A percentile compares a stretch with the other conserved stretches of the same genome.
Evolutionary conservation across 2,329 filamentous ascomycete genomes (phyloP).

Genomic region (Tetracladium maxilliforme): DNA sequence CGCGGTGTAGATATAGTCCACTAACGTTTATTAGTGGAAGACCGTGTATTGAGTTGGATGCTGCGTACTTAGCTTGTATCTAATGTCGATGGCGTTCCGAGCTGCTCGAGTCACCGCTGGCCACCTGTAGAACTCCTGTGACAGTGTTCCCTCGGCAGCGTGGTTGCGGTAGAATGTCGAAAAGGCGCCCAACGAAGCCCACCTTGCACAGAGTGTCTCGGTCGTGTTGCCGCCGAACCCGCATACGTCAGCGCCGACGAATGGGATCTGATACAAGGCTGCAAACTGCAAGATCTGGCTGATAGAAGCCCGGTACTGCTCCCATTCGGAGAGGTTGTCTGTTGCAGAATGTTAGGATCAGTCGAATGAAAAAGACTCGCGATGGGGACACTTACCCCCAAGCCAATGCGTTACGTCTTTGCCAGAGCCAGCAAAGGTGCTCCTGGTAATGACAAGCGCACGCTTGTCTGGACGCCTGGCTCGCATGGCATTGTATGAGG

Average conservation of each 20-base stretch:
- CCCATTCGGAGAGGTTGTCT: slow-evolving; percentile 44
- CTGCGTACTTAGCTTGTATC: no score
- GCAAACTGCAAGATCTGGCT: slow-evolving; percentile 44
- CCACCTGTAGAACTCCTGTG: slow-evolving; percentile 65
- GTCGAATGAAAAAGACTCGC: no score
- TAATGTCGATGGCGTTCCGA: slow-evolving; percentile 51
- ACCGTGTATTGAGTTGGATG: no score
- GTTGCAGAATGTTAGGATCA: no score
- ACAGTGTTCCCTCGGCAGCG: slow-evolving; percentile 31
- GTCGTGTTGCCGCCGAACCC: slow-evolving; percentile 57
- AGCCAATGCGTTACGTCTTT: slow-evolving; percentile 46
- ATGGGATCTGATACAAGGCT: slow-evolving; percentile 51
- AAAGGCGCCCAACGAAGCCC: slow-evolving; percentile 61
- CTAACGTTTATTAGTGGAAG: no score
- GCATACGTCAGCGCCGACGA: slow-evolving; percentile 62
- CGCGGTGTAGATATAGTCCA: slow-evolving; percentile 69
- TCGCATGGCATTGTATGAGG: slow-evolving; percentile 52
- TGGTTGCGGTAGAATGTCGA: slow-evolving; percentile 66
- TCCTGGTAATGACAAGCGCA: slow-evolving; percentile 61
- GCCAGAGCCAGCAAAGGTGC: slow-evolving; percentile 62
- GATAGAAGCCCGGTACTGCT: slow-evolving; percentile 42
- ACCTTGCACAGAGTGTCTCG: slow-evolving; percentile 58
- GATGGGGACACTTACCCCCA: no score
- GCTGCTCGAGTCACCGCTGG: slow-evolving; percentile 45
- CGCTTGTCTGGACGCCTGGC: slow-evolving; percentile 45